Percentiles rank a stretch among this genome's conserved stretches.
Evolutionary conservation across 176 grass and related monocot genomes (phyloP).

Genomic region (Oryza glumipatula): DNA sequence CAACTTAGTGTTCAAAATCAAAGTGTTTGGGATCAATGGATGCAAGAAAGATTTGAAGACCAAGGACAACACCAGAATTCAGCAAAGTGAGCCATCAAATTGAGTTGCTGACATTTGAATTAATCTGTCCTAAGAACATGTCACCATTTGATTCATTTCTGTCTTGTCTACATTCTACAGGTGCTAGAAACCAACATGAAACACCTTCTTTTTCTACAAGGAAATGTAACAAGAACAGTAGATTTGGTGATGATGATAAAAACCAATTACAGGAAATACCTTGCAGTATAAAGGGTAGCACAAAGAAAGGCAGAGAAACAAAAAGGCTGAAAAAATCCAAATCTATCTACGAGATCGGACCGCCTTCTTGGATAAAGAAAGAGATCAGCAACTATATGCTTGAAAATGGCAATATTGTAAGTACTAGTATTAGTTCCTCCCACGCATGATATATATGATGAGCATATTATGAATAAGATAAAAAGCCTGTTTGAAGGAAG

Average conservation of each 20-base stretch:
- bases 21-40: conserved; percentile 30
- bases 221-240: not conserved
- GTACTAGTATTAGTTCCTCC: not conserved
- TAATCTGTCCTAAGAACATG: not conserved
- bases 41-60: conserved; percentile 23
- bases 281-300: not conserved
- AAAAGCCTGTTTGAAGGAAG: no score
- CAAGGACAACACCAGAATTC: not conserved
- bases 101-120: not conserved
- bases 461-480: not conserved
- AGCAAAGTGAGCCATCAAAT: conserved; percentile 4
- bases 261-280: not conserved
- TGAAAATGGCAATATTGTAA: not conserved
- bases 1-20: conserved; percentile 36
- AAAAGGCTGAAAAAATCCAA: not conserved
- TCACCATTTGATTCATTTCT: not conserved
- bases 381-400: not conserved
- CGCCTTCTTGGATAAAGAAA: conserved; percentile 40
- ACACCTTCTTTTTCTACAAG: not conserved
- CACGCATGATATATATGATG: not conserved
- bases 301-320: not conserved
- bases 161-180: not conserved
- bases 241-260: not conserved
- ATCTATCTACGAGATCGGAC: conserved; percentile 20
- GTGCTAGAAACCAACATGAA: not conserved